phyloP scores from a whole-genome alignment of 345 rosid species.

The Tarenaya hassleriana region DNA sequence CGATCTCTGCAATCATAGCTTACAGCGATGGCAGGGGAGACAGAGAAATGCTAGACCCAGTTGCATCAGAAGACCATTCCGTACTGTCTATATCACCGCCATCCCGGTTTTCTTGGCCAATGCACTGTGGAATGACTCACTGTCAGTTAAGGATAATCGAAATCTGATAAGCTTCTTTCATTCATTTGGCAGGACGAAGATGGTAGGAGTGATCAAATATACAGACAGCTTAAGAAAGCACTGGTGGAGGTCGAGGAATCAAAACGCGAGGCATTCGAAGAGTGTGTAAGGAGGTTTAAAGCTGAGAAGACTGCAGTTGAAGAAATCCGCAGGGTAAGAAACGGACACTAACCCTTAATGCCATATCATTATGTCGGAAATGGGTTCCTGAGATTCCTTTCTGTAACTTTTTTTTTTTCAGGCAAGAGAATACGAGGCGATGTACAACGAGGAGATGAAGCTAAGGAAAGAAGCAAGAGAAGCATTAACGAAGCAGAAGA shows the following conservation, averaged over 20 bases:
- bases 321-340: conserved; percentile 38
- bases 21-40: conserved; percentile 31
- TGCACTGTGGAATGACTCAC: neutral
- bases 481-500: conserved; percentile 24
- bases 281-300: conserved; percentile 37
- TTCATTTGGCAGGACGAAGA: conserved; percentile 36
- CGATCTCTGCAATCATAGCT: conserved; percentile 31
- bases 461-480: conserved; percentile 32
- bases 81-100: conserved; percentile 26
- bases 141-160: conserved; percentile 2
- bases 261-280: conserved; percentile 42
- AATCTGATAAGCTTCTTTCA: neutral
- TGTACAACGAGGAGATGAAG: conserved; percentile 32
- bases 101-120: too few species aligned
- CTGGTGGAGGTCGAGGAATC: conserved; percentile 33
- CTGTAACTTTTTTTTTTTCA: conserved; percentile 15
- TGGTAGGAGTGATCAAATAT: conserved; percentile 23
- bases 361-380: neutral
- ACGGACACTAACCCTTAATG: conserved; percentile 2
- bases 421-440: conserved; percentile 37
- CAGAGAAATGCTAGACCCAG: conserved; percentile 28
- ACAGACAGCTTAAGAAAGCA: conserved; percentile 37
- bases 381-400: neutral
- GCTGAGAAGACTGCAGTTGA: conserved; percentile 38
- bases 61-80: conserved; percentile 27